Conservation (phyloP, 2,329 filamentous ascomycete genomes). For the Fusarium solani-melongenae region DNA sequence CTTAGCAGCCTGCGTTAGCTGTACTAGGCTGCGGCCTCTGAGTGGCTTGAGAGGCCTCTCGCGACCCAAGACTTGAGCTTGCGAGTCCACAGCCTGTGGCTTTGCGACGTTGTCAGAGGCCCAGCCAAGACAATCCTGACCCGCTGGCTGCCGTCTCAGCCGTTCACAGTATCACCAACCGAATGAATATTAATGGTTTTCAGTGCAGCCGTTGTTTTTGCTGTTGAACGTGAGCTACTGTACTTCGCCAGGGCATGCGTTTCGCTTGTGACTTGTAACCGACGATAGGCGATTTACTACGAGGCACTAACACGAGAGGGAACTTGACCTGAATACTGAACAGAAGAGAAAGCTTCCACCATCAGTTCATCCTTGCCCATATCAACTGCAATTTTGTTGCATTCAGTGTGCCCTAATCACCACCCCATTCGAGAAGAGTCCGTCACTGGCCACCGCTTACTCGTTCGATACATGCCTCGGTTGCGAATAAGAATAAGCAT, state of each 20-base stretch:
- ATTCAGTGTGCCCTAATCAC: background rate
- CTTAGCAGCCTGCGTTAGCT: slow-evolving; percentile 7
- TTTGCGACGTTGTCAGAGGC: slow-evolving; percentile 4
- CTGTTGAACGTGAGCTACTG: background rate
- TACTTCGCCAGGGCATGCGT: background rate
- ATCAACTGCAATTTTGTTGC: background rate
- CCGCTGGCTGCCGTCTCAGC: background rate
- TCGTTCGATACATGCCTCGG: background rate
- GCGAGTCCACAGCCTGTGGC: slow-evolving; percentile 26
- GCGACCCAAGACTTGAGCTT: background rate
- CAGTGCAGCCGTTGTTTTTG: background rate
- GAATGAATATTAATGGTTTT: background rate
- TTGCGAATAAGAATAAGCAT: slow-evolving; percentile 1
- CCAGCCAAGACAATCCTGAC: slow-evolving; percentile 8
- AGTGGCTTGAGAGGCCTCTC: slow-evolving; percentile 33
- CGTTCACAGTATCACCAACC: background rate
- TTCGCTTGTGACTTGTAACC: background rate
- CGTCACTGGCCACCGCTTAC: background rate
- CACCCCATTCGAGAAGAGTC: background rate
- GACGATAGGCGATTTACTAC: background rate
- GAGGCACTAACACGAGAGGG: background rate
- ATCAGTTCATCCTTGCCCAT: background rate
- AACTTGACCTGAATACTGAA: background rate
- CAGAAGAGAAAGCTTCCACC: background rate
- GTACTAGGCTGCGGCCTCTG: background rate